Conservation (phyloP, 2,329 filamentous ascomycete species). For the Alternaria solani region DNA sequence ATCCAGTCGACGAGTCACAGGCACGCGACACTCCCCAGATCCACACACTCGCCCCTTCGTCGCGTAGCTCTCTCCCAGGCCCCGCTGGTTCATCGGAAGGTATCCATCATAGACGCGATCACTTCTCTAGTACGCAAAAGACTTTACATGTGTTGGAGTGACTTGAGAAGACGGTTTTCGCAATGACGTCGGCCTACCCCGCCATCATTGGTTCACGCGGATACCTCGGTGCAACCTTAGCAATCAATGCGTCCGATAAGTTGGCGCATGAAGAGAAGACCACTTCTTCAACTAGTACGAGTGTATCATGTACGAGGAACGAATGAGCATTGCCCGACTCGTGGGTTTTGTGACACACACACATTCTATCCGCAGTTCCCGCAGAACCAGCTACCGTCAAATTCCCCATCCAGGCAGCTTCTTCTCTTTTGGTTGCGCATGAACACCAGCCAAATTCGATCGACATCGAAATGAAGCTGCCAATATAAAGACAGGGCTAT, state of each 20-base stretch:
- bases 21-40: slow-evolving; percentile 25
- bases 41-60: slow-evolving; percentile 13
- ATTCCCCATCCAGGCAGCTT: neutral
- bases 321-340: neutral
- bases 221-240: neutral
- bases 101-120: neutral
- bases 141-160: neutral
- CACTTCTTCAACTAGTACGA: neutral
- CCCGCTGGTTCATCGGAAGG: neutral
- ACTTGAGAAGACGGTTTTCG: neutral
- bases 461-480: neutral
- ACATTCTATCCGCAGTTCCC: neutral
- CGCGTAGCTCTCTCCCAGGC: slow-evolving; percentile 1
- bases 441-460: neutral
- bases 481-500: neutral
- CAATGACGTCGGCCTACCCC: neutral
- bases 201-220: neutral
- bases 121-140: neutral
- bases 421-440: neutral
- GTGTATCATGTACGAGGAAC: neutral
- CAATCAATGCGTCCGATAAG: neutral
- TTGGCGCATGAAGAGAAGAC: neutral
- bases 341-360: neutral
- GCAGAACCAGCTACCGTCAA: neutral
- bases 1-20: slow-evolving; percentile 30